These are phyloP conservation scores for Trichoderma brevicompactum DNA, from an alignment of 2,329 filamentous ascomycete genomes.

Conservation along the genomic window DNA sequence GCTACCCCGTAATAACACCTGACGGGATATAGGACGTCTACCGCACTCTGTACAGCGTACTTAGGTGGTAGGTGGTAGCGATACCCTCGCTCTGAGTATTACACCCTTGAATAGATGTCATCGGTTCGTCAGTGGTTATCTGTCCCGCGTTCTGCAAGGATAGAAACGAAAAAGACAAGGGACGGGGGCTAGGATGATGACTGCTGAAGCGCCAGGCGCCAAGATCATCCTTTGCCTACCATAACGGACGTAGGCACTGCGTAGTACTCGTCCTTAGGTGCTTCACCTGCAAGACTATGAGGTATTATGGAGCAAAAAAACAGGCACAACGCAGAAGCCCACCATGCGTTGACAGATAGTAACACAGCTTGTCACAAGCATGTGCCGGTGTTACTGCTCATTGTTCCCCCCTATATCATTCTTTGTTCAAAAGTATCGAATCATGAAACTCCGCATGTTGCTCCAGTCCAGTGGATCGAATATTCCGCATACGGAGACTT, in stretches of 20 bases:
- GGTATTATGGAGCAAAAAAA: no score
- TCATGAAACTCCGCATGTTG: slow-evolving; percentile 5
- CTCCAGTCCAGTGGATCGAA: slow-evolving; percentile 8
- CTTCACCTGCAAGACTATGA: no score
- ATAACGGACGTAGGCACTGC: no score
- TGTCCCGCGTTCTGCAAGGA: not conserved
- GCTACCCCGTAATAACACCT: not conserved
- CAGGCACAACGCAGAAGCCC: no score
- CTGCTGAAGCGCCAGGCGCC: not conserved
- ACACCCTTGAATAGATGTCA: not conserved
- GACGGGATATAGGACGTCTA: not conserved
- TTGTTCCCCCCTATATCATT: not conserved
- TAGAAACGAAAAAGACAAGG: not conserved
- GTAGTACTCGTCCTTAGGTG: no score
- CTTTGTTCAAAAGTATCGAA: not conserved
- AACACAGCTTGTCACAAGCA: no score
- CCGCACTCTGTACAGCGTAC: not conserved
- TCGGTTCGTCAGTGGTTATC: not conserved
- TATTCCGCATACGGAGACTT: slow-evolving; percentile 13
- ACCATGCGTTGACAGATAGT: no score
- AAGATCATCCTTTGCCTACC: not conserved
- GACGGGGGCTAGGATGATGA: not conserved
- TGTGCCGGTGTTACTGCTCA: no score
- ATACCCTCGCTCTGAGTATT: not conserved
- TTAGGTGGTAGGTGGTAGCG: not conserved